A percentile compares a stretch with the other conserved stretches of the same genome.
Evolutionary conservation across 352 stramenopile genomes (phyloP).

Genomic region (Phytophthora pisi): DNA sequence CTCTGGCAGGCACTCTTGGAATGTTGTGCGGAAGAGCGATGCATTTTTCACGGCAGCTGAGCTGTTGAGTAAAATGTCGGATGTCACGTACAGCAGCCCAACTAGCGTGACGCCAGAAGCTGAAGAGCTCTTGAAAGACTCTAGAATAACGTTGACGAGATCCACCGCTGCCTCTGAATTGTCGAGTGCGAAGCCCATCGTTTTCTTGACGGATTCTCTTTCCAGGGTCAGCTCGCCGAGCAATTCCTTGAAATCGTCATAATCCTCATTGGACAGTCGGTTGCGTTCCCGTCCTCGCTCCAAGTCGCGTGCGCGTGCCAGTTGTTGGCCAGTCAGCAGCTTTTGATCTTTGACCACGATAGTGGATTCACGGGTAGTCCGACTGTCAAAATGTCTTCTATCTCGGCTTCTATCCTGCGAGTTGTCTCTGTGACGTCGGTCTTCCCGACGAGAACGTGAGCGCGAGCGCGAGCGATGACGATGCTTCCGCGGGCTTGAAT

Average conservation of each 20-base stretch:
- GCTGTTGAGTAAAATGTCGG: slow-evolving; percentile 91
- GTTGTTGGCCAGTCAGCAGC: slow-evolving; percentile 73
- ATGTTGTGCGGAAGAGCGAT: slow-evolving; percentile 88
- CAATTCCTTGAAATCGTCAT: slow-evolving; percentile 59
- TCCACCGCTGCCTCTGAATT: slow-evolving; percentile 81
- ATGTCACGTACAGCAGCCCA: slow-evolving; percentile 80
- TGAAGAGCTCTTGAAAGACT: slow-evolving; percentile 48
- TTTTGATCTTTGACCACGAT: slow-evolving; percentile 24
- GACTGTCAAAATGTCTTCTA: slow-evolving; percentile 11
- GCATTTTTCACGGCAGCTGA: slow-evolving; percentile 88
- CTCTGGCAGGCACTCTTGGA: slow-evolving; percentile 81
- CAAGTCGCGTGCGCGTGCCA: slow-evolving; percentile 69
- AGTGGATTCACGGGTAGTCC: slow-evolving; percentile 2
- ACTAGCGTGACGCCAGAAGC: slow-evolving; percentile 56
- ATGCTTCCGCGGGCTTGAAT: slow-evolving; percentile 22
- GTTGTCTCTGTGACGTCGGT: slow-evolving; percentile 13
- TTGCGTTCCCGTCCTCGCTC: slow-evolving; percentile 64
- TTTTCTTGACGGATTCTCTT: slow-evolving; percentile 67
- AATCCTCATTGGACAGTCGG: slow-evolving; percentile 52
- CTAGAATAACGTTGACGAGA: slow-evolving; percentile 56
- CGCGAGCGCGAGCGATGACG: slow-evolving; percentile 23
- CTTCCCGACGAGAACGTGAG: slow-evolving; percentile 12
- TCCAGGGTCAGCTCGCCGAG: slow-evolving; percentile 61
- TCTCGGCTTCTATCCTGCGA: slow-evolving; percentile 14
- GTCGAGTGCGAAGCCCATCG: slow-evolving; percentile 82